Evolutionary conservation across 2,329 filamentous ascomycete species (phyloP).

Genomic region (Pezicula carpinea): DNA sequence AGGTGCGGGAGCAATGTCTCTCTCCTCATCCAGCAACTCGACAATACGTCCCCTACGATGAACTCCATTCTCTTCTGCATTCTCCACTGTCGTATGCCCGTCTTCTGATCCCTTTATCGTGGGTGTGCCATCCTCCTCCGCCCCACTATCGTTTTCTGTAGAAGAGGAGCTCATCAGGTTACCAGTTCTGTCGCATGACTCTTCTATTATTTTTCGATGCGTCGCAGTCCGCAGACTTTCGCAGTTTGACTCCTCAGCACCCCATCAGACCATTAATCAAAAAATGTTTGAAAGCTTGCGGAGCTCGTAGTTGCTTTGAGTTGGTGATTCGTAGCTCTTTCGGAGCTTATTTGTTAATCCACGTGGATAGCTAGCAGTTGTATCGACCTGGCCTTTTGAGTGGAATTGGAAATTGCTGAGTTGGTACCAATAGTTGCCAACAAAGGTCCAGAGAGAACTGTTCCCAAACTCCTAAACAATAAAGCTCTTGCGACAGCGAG

Average conservation of each 20-base stretch:
- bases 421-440: neutral
- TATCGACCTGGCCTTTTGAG: neutral
- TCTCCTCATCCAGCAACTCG: constrained; percentile 24
- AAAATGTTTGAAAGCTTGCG: neutral
- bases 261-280: constrained; percentile 9
- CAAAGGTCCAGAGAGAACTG: neutral
- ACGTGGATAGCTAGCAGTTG: neutral
- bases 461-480: neutral
- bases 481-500: too few species aligned
- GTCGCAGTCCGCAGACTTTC: constrained; percentile 22
- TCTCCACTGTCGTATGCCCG: constrained; percentile 39
- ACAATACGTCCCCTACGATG: constrained; percentile 16
- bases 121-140: constrained; percentile 47
- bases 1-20: constrained; percentile 19
- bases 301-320: neutral
- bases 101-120: constrained; percentile 32
- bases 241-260: constrained; percentile 13
- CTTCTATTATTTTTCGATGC: constrained; percentile 17
- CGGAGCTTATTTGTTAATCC: neutral
- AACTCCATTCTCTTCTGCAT: constrained; percentile 30
- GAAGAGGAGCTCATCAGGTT: constrained; percentile 66
- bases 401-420: neutral
- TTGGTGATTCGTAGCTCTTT: constrained; percentile 6
- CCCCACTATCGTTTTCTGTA: constrained; percentile 57
- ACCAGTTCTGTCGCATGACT: constrained; percentile 25